These are phyloP conservation scores for Vanrija pseudolonga DNA, from an alignment of 1,284 basidiomycete species.

Conservation along the genomic window DNA sequence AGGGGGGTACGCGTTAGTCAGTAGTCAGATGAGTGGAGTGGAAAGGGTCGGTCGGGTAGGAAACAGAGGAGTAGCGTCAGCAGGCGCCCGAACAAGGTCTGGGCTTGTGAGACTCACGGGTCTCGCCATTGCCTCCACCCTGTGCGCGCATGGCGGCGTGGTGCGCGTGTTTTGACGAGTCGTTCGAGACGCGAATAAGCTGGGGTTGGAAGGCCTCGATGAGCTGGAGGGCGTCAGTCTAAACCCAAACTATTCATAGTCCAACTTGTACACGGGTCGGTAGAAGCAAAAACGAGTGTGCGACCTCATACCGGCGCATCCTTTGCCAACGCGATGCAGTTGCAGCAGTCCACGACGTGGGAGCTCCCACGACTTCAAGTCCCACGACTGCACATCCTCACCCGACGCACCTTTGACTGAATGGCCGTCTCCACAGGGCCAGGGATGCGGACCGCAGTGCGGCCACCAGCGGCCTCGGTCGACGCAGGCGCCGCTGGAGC, in stretches of 20 bases:
- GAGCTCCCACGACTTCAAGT: not conserved
- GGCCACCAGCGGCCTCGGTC: conserved; percentile 1
- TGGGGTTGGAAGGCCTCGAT: conserved; percentile 41
- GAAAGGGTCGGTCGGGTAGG: too few species aligned
- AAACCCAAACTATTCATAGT: not conserved
- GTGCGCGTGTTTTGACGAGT: conserved; percentile 48
- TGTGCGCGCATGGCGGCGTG: conserved; percentile 47
- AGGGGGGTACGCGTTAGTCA: too few species aligned
- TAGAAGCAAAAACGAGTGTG: too few species aligned
- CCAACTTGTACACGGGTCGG: too few species aligned
- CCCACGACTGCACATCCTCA: too few species aligned
- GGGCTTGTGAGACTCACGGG: conserved; percentile 35
- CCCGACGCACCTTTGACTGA: conserved; percentile 38
- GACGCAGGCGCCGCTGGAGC: not conserved
- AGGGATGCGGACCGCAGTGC: conserved; percentile 33
- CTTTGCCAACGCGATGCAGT: too few species aligned
- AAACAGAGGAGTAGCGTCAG: too few species aligned
- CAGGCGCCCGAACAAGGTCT: too few species aligned
- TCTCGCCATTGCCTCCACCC: conserved; percentile 47
- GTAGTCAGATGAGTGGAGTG: too few species aligned
- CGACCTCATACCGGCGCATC: too few species aligned
- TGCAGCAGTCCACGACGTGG: not conserved
- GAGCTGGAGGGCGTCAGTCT: conserved; percentile 22
- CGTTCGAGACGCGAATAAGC: conserved; percentile 45
- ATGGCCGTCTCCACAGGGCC: conserved; percentile 47